Conservation (phyloP, 495 filamentous ascomycete species). For the Penicillium cataractarum region DNA sequence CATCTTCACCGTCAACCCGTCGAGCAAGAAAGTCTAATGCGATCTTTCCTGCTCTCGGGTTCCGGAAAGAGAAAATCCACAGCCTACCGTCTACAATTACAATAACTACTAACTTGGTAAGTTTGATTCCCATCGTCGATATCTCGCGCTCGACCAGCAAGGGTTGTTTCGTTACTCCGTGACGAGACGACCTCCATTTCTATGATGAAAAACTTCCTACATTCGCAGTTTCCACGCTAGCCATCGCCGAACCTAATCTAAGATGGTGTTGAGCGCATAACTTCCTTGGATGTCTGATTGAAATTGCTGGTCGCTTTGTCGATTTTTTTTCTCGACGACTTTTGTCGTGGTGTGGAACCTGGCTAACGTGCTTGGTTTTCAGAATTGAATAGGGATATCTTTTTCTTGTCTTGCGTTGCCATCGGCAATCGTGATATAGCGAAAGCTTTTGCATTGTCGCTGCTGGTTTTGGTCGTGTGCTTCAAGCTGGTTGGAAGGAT, state of each 20-base stretch:
- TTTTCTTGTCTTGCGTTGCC: background rate
- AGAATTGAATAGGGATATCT: conserved; percentile 17
- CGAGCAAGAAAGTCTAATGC: conserved; percentile 22
- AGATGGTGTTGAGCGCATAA: conserved; percentile 49
- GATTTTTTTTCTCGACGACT: conserved; percentile 10
- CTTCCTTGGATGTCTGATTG: conserved; percentile 61
- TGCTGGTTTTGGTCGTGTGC: background rate
- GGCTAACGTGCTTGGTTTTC: conserved; percentile 28
- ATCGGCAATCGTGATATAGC: background rate
- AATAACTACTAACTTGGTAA: conserved; percentile 29
- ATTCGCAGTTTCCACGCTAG: conserved; percentile 61
- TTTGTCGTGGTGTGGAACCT: conserved; percentile 15
- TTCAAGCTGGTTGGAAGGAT: background rate
- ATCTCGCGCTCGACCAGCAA: conserved; percentile 26
- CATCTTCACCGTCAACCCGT: background rate
- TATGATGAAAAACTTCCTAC: conserved; percentile 56
- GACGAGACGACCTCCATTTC: conserved; percentile 19
- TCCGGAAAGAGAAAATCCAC: background rate
- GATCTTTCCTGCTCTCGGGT: conserved; percentile 2
- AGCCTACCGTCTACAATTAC: background rate
- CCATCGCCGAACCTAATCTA: conserved; percentile 52
- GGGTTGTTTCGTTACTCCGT: background rate
- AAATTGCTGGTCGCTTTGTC: conserved; percentile 31
- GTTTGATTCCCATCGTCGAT: conserved; percentile 18
- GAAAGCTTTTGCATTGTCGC: background rate